Evolutionary conservation across 768 basidiomycete genomes (phyloP), one percentile per base, ranked within the genome.

Genomic region (Guyanaporus albipodus): DNA sequence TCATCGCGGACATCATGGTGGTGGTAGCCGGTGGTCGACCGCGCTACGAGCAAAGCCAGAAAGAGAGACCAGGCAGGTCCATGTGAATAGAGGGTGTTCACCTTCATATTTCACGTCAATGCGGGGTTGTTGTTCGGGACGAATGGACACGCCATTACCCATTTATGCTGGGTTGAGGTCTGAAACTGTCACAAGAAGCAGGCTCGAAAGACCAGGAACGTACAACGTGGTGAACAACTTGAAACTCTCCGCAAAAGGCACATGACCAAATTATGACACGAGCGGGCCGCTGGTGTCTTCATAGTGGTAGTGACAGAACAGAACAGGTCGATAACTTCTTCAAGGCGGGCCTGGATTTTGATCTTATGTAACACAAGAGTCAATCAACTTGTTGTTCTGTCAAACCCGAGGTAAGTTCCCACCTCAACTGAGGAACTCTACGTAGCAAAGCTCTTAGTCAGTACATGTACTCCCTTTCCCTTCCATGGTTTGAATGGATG

Each of bases 1-100:
- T 67, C 65, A 11, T 58, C 59, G 15, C 66, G 61, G 38, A 65
- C 58, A 4, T 51, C 56, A 2, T 55, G 19, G 38, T 52, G 46
- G n/a, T 44, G 38, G 43, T 36, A 17, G 11, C 11, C 19, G 37
- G 44, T 47, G n/a, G 22, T 19, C 3, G 55, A 48, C 19, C 42
- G 18, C 3, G 43, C 38, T 7, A 31, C 48, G 18, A 58, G 18
- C 15, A 27, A 52, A 24, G 19, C 26, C 8, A 42, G 15, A 3
- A 51, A 37, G 36, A 40, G 5, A 36, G 22, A 4, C 21, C 38
- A 42, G n/a, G 44, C 22, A 17, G 18, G 27, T 34, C 14, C 8
- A 3, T 18, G 42, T 12, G 10, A 26, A 29, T 9, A 27, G 21
- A 43, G 31, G 15, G 2, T 9, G 8, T 24, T 40, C 18, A 8